Base-by-base conservation (phyloP, 2,329 filamentous ascomycete genomes). In the Elsinoe batatas region DNA sequence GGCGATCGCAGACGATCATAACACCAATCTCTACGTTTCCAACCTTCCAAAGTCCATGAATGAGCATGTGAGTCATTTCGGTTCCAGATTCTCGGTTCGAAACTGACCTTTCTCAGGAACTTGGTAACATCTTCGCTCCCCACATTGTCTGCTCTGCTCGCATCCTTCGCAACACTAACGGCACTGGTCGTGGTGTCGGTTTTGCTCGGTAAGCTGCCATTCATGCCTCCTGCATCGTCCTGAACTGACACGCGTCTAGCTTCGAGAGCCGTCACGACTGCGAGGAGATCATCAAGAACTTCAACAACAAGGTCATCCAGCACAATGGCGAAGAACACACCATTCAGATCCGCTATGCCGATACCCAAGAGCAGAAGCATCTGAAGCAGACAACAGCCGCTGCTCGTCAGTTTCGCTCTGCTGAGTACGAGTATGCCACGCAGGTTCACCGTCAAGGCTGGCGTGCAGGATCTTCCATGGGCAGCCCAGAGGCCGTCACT, bases 1-100 rank as follows among this genome's bases (percentile, higher is more conserved):
- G 79, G 91, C 93, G 44, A 88, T 97, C 66, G 87, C 91, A 56
- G 91, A 98, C 66, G 87, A 87, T 53, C 67, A 72, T 40, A 97
- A 94, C 46, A 97, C 93, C 61, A 98, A 98, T 69, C 81, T 98
- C 60, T 98, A 98, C 72, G 91, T 97, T 60, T 98, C 94, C 26
- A 98, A 97, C 72, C 80, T 98, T 43, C 93, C 93, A 35, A 91
- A 91, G 72, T 82, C 84, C 60, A 83, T 95, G 79, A 95, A 88
- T 53, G 94, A 98, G 76, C 84, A 88, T 64, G 90, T 91, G 71
- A 68, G 85, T 76, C 38, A 30, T 20, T 17, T 7, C 22, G 33
- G 17, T 10, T 8, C 7, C 35, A 8, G 3, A 10, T 44, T 13
- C 54, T 22, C 5, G 15, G 15, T n/a, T 12, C 51, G 2, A 43